Evolutionary conservation across 2,329 filamentous ascomycete species (phyloP), one percentile per base, ranked within the genome.

Genomic region (Fusarium brachygibbosum): DNA sequence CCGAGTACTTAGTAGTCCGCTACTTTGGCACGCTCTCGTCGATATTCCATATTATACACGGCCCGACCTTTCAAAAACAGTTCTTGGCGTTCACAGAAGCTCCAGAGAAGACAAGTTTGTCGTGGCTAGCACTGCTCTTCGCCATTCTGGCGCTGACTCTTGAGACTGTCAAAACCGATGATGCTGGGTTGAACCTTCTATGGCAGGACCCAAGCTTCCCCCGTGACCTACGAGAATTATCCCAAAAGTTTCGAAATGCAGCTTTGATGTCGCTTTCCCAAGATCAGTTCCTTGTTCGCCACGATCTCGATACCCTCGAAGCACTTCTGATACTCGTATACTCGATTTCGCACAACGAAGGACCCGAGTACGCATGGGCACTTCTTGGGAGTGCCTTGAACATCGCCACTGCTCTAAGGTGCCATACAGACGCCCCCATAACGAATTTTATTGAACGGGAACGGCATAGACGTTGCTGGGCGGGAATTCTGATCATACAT

Each of bases 11-110:
- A 5, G 60, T 63, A 0, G 52, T 53, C 0, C 42, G 60, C 0
- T 63, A 63, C 34, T 63, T 63, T 2, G 50, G 58, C 29, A 63
- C 60, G 0, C 21, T 63, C 3, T 57, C 42, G 5, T 63, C 60
- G 0, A 29, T 63, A 2, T 63, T 63, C 1, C 60, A 63, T 10
- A 63, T 63, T 16, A 34, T 63, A 0, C 60, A 63, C 13, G 60
- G 60, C 0, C 60, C 60, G 2, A 63, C 60, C 0, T 63, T 63
- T 1, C 60, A 63, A 17, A 63, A n/a, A 0, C 60, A 63, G 0
- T 63, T 49, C 1, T 4, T 63, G 1, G 37, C 40, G 0, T 63
- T 63, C 3, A 4, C 42, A 0, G 12, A 63, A 31, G n/a, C 21
- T 0, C 60, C 60, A 0, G 50, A 58, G 3, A 44, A 31, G 21